Evolutionary conservation across 768 basidiomycete genomes (phyloP).

Genomic region (Suillus spraguei): DNA sequence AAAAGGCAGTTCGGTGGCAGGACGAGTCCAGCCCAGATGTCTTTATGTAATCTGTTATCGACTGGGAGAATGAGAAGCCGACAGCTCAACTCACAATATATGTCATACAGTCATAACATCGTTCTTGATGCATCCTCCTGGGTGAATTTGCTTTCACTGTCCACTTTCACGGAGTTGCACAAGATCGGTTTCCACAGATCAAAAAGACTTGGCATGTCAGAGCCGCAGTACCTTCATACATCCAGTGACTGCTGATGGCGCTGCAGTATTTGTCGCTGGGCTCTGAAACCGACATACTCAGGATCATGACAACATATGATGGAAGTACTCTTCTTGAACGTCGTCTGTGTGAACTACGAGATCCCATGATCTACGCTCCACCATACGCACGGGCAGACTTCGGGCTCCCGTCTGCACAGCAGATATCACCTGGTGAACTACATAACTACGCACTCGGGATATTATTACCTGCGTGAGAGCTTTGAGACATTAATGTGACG

Average conservation of each 20-base stretch:
- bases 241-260: background rate
- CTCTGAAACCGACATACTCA: background rate
- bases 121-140: background rate
- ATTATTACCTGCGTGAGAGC: background rate
- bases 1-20: background rate
- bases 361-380: background rate
- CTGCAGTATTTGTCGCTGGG: background rate
- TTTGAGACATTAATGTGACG: background rate
- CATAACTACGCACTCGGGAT: background rate
- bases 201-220: background rate
- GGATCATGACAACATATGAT: background rate
- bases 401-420: background rate
- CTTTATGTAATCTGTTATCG: conserved; percentile 1
- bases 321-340: background rate
- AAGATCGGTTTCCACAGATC: background rate
- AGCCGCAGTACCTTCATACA: background rate
- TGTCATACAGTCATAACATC: background rate
- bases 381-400: background rate
- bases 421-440: background rate
- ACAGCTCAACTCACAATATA: too few species aligned
- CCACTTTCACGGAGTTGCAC: background rate
- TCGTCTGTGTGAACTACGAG: background rate
- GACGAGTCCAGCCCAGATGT: background rate
- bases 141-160: background rate
- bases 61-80: too few species aligned